Evolutionary conservation across 148 eudicot species (phyloP).

Genomic region (Arbutus unedo): DNA sequence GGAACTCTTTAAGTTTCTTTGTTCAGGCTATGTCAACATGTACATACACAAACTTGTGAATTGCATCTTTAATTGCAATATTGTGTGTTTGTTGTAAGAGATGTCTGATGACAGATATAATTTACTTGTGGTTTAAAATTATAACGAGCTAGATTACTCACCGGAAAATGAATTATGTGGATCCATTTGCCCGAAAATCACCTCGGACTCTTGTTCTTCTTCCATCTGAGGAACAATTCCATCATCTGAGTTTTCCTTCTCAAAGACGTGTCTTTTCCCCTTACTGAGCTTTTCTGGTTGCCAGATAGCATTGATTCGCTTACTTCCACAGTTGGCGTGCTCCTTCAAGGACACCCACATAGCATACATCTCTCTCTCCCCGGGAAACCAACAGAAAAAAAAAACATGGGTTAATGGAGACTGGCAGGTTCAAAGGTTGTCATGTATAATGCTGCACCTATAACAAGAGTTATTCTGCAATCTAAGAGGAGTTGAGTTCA

Average conservation of each 20-base stretch:
- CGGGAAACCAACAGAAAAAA: not conserved
- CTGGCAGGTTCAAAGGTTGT: not conserved
- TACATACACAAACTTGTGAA: no score
- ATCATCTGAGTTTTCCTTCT: not conserved
- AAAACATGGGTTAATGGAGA: not conserved
- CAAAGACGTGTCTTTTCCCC: not conserved
- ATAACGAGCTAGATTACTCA: not conserved
- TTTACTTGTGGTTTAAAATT: no score
- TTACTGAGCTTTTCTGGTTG: constrained; percentile 7
- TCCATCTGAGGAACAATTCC: not conserved
- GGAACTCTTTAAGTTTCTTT: no score
- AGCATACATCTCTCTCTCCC: constrained; percentile 23
- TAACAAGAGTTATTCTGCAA: not conserved
- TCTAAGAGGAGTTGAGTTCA: no score
- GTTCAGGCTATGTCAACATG: no score
- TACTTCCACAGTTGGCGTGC: constrained; percentile 25
- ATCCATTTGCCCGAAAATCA: constrained; percentile 5
- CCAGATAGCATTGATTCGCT: constrained; percentile 12
- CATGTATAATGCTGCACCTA: not conserved
- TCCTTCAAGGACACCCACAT: constrained; percentile 35
- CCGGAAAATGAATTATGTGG: not conserved
- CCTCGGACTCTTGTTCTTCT: not conserved
- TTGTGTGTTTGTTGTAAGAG: not conserved
- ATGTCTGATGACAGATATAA: no score
- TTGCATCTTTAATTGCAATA: not conserved